Conservation (phyloP, 371 early-diverging fungal species). For the Syncephalastrum monosporum region DNA sequence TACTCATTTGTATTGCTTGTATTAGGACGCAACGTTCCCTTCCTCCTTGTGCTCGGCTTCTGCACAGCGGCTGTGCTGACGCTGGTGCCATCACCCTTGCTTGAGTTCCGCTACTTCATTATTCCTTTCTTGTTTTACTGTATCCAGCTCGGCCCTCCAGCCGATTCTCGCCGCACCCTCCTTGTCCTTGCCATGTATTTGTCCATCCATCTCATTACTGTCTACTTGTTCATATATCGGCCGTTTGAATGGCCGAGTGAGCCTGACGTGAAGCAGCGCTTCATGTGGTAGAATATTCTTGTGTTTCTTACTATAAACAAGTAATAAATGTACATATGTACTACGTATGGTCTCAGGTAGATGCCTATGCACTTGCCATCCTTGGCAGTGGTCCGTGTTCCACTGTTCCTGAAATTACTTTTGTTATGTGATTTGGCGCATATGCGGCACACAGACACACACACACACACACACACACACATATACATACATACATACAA, state of each 20-base stretch:
- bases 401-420: too few species aligned
- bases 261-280: conserved; percentile 70
- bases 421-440: too few species aligned
- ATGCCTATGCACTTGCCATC: too few species aligned
- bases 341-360: too few species aligned
- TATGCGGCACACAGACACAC: too few species aligned
- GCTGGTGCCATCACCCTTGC: conserved; percentile 87
- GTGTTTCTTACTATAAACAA: too few species aligned
- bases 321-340: too few species aligned
- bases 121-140: conserved; percentile 79
- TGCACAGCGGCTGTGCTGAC: conserved; percentile 45
- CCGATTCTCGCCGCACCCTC: background rate
- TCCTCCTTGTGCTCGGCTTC: conserved; percentile 51
- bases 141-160: conserved; percentile 54
- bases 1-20: background rate
- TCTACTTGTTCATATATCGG: conserved; percentile 68
- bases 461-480: too few species aligned
- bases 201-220: conserved; percentile 55
- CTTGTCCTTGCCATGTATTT: conserved; percentile 34
- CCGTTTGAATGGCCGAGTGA: conserved; percentile 78
- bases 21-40: conserved; percentile 18
- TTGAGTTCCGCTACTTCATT: conserved; percentile 96
- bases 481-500: too few species aligned
- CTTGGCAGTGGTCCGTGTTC: too few species aligned
- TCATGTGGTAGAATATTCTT: conserved; percentile 82